Base-by-base conservation (phyloP, 306 rosid species). In the Cucurbita moschata region DNA sequence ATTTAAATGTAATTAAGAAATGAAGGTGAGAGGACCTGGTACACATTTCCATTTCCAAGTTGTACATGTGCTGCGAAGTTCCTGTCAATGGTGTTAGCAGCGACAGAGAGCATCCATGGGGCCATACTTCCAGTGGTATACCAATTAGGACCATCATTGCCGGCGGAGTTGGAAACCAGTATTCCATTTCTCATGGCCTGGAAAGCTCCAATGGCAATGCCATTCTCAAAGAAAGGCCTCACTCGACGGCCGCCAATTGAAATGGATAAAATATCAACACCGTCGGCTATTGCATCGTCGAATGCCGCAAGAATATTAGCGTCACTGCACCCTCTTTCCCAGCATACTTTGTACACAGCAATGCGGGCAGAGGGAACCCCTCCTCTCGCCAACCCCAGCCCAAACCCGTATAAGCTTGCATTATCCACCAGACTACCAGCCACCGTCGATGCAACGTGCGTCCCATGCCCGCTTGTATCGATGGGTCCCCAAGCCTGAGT, bases 41-140 rank as follows among this genome's bases (percentile, higher is more conserved):
- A 84, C 11, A 35, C 16, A 1, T 15, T 57, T 8, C 73, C 75
- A 40, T 86, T 76, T 6, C 86, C 88, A 39, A 88, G 75, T 7
- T 62, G 73, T 10, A 84, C 83, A 15, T 76, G 69, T 51, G 88
- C 78, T 19, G 40, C 2, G 8, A 84, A 84, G 64, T 74, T 79
- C 46, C 87, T 73, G 7, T 74, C 87, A 40, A 71, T 79, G 14
- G 86, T 55, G 79, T 76, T 81, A 8, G 90, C 87, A 60, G 87
- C 92, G 10, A 84, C 88, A 0, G 90, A 86, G 21, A 88, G 87
- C 1, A 21, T 7, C 93, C 93, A 88, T 0, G 88, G 93, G 1
- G 84, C 69, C 46, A 35, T 15, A 13, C 53, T 84, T 0, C 70
- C 0, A 6, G 44, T 23, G 16, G 83, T 78, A 18, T 26, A 39